Percentiles rank a stretch among this genome's conserved stretches.
These are phyloP conservation scores for Thelonectria discophora DNA, from an alignment of 2,329 filamentous ascomycete species.

Conservation along the genomic window DNA sequence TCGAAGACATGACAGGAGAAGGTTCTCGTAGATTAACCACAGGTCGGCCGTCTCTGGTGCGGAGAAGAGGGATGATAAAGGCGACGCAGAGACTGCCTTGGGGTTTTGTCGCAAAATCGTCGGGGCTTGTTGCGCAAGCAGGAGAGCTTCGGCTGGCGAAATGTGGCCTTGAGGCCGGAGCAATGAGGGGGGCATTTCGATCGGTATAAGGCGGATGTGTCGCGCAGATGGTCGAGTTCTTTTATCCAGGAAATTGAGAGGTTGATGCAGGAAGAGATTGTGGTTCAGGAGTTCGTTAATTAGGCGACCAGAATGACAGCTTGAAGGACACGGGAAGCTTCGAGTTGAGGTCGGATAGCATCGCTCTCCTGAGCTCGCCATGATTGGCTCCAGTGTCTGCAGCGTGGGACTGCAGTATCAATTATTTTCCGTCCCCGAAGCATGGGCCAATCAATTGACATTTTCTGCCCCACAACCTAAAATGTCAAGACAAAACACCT, in stretches of 20 bases:
- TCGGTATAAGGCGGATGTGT: conserved; percentile 16
- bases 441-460: background rate
- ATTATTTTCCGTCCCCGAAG: conserved; percentile 13
- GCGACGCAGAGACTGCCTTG: conserved; percentile 63
- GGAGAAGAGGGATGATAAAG: conserved; percentile 62
- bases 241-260: background rate
- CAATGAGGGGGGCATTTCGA: conserved; percentile 61
- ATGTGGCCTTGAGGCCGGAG: conserved; percentile 66
- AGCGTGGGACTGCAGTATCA: conserved; percentile 14
- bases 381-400: conserved; percentile 33
- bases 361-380: conserved; percentile 1
- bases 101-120: conserved; percentile 62
- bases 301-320: conserved; percentile 22
- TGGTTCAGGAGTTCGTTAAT: conserved; percentile 13
- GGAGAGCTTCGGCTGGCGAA: conserved; percentile 63
- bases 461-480: conserved; percentile 19
- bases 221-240: conserved; percentile 7
- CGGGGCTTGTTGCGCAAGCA: conserved; percentile 69
- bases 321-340: conserved; percentile 34
- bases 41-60: conserved; percentile 77
- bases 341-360: conserved; percentile 23
- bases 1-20: conserved; percentile 83
- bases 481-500: conserved; percentile 37
- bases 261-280: background rate
- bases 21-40: conserved; percentile 88